A percentile compares a stretch with the other conserved stretches of the same genome.
Conservation (phyloP, 192 early-diverging fungal species). For the Coemansia sp. region DNA sequence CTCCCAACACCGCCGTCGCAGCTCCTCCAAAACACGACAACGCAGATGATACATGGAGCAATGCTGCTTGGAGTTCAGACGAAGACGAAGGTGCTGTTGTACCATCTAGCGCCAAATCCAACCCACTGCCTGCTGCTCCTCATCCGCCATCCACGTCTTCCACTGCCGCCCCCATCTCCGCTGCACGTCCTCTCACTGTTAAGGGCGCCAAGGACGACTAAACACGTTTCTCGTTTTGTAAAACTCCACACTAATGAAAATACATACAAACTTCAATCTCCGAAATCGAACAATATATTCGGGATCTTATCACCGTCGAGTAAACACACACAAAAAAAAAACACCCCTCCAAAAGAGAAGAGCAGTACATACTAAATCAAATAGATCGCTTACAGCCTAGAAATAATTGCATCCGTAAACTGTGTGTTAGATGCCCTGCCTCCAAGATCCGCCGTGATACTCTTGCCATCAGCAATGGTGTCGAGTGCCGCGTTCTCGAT, state of each 20-base stretch:
- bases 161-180: neutral
- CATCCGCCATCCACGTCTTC: neutral
- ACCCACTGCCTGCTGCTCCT: neutral
- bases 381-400: constrained; percentile 44
- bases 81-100: neutral
- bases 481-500: constrained; percentile 90
- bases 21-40: neutral
- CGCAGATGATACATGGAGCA: neutral
- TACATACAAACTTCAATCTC: neutral
- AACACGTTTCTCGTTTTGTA: neutral
- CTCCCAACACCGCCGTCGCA: neutral
- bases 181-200: constrained; percentile 1
- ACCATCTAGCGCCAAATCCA: neutral
- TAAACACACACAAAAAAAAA: neutral
- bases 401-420: constrained; percentile 86
- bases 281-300: neutral
- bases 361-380: neutral
- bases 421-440: constrained; percentile 78
- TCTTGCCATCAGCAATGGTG: constrained; percentile 91
- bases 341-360: neutral
- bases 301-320: neutral
- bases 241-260: neutral
- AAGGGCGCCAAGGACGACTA: constrained; percentile 34
- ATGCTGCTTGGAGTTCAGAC: neutral
- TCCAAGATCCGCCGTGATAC: constrained; percentile 88